These are phyloP conservation scores for Apiospora kogelbergensis DNA, from an alignment of 2,329 filamentous ascomycete species.

Conservation along the genomic window DNA sequence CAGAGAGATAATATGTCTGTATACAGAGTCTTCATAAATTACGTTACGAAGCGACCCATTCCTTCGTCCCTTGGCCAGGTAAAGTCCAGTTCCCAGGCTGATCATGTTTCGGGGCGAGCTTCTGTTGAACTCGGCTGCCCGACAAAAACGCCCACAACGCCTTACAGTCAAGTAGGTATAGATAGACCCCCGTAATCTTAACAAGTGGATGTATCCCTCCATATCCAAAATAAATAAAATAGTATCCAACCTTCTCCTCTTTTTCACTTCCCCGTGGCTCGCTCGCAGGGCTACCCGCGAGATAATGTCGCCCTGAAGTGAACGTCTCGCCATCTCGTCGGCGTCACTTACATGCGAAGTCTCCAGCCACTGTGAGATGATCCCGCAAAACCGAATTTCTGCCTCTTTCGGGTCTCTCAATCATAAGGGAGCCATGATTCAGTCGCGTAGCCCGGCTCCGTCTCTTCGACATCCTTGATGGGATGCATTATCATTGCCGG, in stretches of 20 bases:
- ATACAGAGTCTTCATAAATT: too few species aligned
- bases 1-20: too few species aligned
- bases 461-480: conserved; percentile 57
- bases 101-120: not conserved
- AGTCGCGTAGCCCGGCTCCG: conserved; percentile 42
- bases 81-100: not conserved
- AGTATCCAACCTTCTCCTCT: not conserved
- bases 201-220: not conserved
- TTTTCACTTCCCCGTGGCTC: not conserved
- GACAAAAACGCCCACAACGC: not conserved
- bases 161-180: not conserved
- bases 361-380: too few species aligned
- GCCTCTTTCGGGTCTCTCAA: not conserved
- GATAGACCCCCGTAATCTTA: not conserved
- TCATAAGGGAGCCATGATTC: conserved; percentile 33
- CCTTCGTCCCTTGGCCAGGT: not conserved
- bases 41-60: not conserved
- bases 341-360: not conserved
- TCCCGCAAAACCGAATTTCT: not conserved
- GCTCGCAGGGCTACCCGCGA: not conserved
- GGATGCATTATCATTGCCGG: conserved; percentile 61
- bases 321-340: not conserved
- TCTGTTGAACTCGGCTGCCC: not conserved
- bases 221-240: not conserved
- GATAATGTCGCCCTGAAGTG: not conserved